Conservation (phyloP, 495 filamentous ascomycete genomes). For the Antarctomyces pellizariae region DNA sequence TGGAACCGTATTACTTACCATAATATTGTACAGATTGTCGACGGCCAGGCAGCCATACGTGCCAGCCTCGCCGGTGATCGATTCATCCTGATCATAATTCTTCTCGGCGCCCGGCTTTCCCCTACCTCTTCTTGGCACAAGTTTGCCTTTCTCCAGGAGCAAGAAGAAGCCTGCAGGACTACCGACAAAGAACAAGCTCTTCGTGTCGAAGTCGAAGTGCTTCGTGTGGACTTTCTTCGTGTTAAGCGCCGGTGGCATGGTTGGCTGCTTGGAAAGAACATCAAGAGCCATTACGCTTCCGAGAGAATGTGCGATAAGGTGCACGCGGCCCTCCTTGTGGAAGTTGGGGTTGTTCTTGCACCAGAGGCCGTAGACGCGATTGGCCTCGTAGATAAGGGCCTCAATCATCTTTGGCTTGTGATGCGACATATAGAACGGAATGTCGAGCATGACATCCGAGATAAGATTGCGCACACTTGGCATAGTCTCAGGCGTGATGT, state of each 20-base stretch:
- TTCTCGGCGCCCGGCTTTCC: conserved; percentile 47
- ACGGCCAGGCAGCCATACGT: conserved; percentile 78
- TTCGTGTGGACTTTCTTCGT: conserved; percentile 24
- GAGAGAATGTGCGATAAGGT: conserved; percentile 80
- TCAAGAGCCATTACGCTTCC: conserved; percentile 88
- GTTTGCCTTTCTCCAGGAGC: conserved; percentile 55
- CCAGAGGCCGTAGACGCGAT: conserved; percentile 83
- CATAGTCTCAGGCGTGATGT: conserved; percentile 81
- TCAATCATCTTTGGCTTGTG: conserved; percentile 88
- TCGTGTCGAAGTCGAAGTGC: conserved; percentile 82
- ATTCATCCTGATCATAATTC: conserved; percentile 31
- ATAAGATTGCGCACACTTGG: conserved; percentile 76
- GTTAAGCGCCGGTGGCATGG: conserved; percentile 23
- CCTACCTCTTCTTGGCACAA: conserved; percentile 57
- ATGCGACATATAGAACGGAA: conserved; percentile 89
- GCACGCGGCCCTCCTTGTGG: conserved; percentile 54
- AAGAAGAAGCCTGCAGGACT: conserved; percentile 88
- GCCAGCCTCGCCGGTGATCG: conserved; percentile 51
- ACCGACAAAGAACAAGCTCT: conserved; percentile 73
- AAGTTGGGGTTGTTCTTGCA: conserved; percentile 80
- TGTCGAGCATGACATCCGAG: conserved; percentile 91
- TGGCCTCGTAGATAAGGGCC: conserved; percentile 77
- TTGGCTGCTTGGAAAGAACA: conserved; percentile 75
- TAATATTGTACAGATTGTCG: conserved; percentile 90
- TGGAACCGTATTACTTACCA: too few relatives aligned